Evolutionary conservation across 148 eudicot species (phyloP).

Genomic region (Fagopyrum homotropicum): DNA sequence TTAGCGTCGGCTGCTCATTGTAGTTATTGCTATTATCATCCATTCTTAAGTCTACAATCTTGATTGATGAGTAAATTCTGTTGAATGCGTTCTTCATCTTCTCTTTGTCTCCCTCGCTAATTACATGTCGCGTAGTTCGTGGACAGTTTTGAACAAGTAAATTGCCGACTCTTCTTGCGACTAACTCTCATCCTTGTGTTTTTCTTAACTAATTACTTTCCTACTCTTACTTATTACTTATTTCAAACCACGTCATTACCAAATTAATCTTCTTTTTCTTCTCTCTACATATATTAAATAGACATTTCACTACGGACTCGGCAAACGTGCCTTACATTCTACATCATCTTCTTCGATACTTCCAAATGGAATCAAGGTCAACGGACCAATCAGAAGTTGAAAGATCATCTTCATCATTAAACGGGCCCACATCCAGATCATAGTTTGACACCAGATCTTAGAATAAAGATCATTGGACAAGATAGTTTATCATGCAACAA

Average conservation of each 20-base stretch:
- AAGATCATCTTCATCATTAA: too few species aligned
- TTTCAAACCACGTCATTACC: neutral
- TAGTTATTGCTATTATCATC: neutral
- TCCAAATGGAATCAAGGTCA: too few species aligned
- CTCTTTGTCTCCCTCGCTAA: neutral
- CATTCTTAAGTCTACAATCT: neutral
- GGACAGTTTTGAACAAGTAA: constrained; percentile 12
- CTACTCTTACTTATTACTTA: neutral
- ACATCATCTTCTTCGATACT: too few species aligned
- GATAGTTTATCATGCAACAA: too few species aligned
- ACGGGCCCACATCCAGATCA: too few species aligned
- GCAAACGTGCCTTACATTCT: too few species aligned
- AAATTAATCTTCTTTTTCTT: too few species aligned
- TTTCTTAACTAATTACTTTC: neutral
- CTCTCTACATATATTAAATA: too few species aligned
- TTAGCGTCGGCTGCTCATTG: neutral
- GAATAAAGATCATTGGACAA: too few species aligned
- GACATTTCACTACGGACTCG: too few species aligned
- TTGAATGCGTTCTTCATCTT: neutral
- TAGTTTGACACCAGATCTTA: too few species aligned
- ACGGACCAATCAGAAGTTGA: too few species aligned
- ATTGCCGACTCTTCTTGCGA: constrained; percentile 7
- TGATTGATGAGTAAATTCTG: neutral
- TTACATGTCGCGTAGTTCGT: constrained; percentile 13
- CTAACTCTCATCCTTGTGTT: constrained; percentile 1